Base-by-base conservation (phyloP, 805 yeast genomes). In the Ogataea chonburiensis region DNA sequence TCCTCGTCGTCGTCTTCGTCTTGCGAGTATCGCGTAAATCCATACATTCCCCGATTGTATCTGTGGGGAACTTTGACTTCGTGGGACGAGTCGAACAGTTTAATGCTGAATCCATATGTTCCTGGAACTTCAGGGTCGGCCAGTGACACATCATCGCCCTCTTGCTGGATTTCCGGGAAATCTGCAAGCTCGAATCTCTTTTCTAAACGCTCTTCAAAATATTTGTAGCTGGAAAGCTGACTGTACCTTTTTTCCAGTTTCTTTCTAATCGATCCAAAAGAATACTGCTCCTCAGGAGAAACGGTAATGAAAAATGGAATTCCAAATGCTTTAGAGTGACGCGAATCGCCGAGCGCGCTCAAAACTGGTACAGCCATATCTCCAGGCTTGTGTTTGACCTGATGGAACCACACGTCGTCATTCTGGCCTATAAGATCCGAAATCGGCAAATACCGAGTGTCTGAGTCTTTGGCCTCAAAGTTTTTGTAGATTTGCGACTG, bases 301-400 rank as follows among this genome's bases (percentile, higher is more conserved):
- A 87, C 51, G 0, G 78, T 70, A 18, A 88, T 66, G 47, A 88
- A 79, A 49, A 86, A 77, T 3, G 98, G 98, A 1, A 80, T 56
- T 2, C 88, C 94, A 61, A 87, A 84, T 1, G 79, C 60, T 27
- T 68, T 68, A 1, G 71, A 66, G 34, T 62, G 60, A 1, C 65
- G 56, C 16, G 45, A 38, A 47, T 70, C 52, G 26, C 58, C 41
- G 23, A 55, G 52, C 0, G 74, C 63, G 43, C 69, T 79, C 37
- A 79, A 58, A 0, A 84, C 79, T 0, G 93, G 91, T 7, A 82
- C 67, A 15, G 81, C 63, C 5, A 75, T 46, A 46, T 76, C 76
- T 24, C 70, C 75, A 3, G 75, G 70, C 5, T 61, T 60, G 28
- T 61, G 66, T 36, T 14, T 52, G 30, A 45, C 56, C 57, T 46